Percentiles rank a stretch among this genome's conserved stretches.
Evolutionary conservation across 495 filamentous ascomycete species (phyloP).

Genomic region (Podospora pseudocomata): DNA sequence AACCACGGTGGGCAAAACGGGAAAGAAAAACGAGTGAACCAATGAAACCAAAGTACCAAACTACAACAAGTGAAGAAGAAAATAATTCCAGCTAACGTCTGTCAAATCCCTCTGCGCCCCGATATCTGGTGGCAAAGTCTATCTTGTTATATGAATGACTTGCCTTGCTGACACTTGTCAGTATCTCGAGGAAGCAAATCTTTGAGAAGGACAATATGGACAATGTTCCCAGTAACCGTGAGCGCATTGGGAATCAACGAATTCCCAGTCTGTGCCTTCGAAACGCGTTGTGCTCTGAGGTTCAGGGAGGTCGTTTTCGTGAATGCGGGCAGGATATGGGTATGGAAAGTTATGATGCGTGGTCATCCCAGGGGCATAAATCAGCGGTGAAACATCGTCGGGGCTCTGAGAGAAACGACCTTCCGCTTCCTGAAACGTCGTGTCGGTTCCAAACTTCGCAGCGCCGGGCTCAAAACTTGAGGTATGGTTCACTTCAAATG

Average conservation of each 20-base stretch:
- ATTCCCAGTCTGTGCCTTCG: neutral
- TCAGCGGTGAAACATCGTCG: too few relatives aligned
- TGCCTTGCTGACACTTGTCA: neutral
- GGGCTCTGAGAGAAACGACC: too few relatives aligned
- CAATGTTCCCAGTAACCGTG: neutral
- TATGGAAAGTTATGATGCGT: neutral
- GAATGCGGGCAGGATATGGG: neutral
- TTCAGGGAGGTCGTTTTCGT: neutral
- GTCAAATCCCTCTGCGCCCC: neutral
- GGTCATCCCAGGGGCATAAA: neutral
- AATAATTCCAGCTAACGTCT: neutral
- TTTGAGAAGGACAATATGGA: neutral
- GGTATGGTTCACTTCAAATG: too few relatives aligned
- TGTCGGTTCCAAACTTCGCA: too few relatives aligned
- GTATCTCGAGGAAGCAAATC: too few relatives aligned
- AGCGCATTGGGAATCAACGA: neutral
- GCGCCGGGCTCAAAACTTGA: too few relatives aligned
- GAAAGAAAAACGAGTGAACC: neutral
- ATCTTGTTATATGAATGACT: neutral
- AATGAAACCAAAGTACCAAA: neutral
- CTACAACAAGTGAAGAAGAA: neutral
- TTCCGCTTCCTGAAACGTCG: neutral
- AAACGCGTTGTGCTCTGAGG: neutral
- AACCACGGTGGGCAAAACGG: neutral
- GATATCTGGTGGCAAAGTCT: neutral